A percentile compares a stretch with the other conserved stretches of the same genome.
Evolutionary conservation across 1,284 basidiomycete genomes (phyloP).

Genomic region (Takashimella tepidaria): DNA sequence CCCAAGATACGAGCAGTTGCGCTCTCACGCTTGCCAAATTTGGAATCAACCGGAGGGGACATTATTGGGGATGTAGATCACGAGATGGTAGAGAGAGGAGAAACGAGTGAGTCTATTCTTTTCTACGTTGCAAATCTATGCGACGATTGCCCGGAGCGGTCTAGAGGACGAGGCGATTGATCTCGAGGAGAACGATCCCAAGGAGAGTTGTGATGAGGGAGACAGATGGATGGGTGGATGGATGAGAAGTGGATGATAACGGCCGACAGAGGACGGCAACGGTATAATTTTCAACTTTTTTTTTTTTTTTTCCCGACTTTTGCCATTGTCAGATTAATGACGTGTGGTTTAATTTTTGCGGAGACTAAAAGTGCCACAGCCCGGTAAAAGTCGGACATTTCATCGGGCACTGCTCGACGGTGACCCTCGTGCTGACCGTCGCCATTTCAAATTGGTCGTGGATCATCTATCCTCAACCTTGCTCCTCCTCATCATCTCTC

Average conservation of each 20-base stretch:
- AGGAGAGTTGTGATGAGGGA: neutral
- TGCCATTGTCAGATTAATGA: too few species aligned
- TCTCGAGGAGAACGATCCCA: too few species aligned
- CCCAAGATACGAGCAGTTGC: conserved; percentile 86
- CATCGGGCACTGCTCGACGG: neutral
- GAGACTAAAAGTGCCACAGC: conserved; percentile 13
- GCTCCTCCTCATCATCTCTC: conserved; percentile 9
- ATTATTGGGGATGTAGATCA: conserved; percentile 21
- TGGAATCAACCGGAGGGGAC: conserved; percentile 40
- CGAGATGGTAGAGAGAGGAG: neutral
- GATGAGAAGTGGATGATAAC: too few species aligned
- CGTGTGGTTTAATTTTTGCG: neutral
- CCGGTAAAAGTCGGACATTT: conserved; percentile 1
- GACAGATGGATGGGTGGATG: neutral
- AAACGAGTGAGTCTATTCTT: neutral
- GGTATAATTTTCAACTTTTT: neutral
- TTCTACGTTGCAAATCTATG: too few species aligned
- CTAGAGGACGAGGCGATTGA: neutral
- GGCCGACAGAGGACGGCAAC: too few species aligned
- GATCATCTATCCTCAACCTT: conserved; percentile 8
- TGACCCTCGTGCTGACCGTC: neutral
- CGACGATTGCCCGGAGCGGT: neutral
- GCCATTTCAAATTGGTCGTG: too few species aligned
- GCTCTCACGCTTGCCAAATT: conserved; percentile 59
- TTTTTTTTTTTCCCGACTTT: too few species aligned